Conservation (phyloP, 208 protist species). For the Wallacemonas rigidus region DNA sequence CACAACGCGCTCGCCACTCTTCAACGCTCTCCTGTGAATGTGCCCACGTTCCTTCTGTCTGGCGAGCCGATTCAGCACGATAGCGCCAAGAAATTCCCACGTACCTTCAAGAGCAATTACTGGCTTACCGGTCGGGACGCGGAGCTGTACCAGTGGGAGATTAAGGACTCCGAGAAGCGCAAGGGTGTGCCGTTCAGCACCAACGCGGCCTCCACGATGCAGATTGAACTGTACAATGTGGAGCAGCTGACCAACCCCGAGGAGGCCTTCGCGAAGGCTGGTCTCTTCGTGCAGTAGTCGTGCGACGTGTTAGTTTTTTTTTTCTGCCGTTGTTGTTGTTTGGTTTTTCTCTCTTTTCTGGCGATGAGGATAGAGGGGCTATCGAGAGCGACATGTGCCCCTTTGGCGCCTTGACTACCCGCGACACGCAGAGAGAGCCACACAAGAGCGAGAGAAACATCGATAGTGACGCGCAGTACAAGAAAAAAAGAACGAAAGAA, state of each 20-base stretch:
- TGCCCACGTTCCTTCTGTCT: conserved; percentile 83
- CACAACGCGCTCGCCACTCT: conserved; percentile 80
- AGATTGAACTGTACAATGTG: conserved; percentile 88
- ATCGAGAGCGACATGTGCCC: no score
- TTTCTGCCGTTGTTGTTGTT: neutral
- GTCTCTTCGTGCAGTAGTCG: conserved; percentile 73
- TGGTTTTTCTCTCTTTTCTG: neutral
- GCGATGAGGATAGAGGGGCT: no score
- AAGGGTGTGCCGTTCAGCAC: conserved; percentile 70
- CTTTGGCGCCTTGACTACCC: no score
- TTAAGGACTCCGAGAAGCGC: conserved; percentile 80
- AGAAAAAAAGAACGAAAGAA: neutral
- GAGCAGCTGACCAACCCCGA: conserved; percentile 88
- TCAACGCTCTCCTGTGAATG: conserved; percentile 71
- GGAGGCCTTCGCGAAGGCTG: conserved; percentile 86
- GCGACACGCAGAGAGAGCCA: no score
- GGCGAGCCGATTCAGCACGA: conserved; percentile 81
- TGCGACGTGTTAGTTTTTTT: neutral
- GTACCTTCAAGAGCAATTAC: conserved; percentile 82
- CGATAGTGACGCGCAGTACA: no score
- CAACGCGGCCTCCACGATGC: conserved; percentile 46
- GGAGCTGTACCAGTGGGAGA: conserved; percentile 87
- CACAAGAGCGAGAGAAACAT: no score
- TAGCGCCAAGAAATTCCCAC: conserved; percentile 70
- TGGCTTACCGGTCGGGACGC: conserved; percentile 87